Evolutionary conservation across 2,329 filamentous ascomycete genomes (phyloP), one percentile per base, ranked within the genome.

Genomic region (Aspergillus sp.): DNA sequence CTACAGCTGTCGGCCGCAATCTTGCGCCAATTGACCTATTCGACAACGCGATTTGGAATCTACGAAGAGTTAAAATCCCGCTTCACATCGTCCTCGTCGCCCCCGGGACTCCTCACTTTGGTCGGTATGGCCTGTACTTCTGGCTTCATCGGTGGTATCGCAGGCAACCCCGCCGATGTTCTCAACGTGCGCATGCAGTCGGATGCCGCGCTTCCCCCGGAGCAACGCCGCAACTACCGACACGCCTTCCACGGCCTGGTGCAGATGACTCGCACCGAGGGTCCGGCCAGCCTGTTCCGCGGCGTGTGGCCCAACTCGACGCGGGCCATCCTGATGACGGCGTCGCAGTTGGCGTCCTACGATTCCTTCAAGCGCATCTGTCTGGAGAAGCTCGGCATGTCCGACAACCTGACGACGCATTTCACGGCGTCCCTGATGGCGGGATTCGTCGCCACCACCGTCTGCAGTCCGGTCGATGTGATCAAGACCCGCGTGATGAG

Each of bases 131-230:
- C 93, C 49, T 87, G 85, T 20, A 76, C 84, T 24, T 93, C 94
- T 7, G 94, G 94, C 47, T 89, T 96, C 68, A 73, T 95, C 2
- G 94, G 94, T 56, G 94, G 94, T 46, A 76, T 97, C 44, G 89
- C 87, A 5, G 94, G 94, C 59, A 99, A 97, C 75, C 91, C 92
- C 2, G 93, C 92, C 59, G 94, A 99, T 70, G 91, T 99, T 32
- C 80, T 96, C 65, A 99, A 99, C 73, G 94, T 99, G 46, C 90
- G 94, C 60, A 99, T 99, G 94, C 94, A 99, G 76, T 90, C 95
- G 74, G 94, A 88, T 63, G 86, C 89, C 2, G 85, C 90, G 0
- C 83, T 96, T 1, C 88, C 91, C 0, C 65, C 75, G 1, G 80
- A 81, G 4, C 78, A 95, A 65, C 85, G 90, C 45, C 83, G 93